These are phyloP conservation scores for Curvularia hawaiiensis DNA, from an alignment of 2,329 filamentous ascomycete genomes.

Conservation along the genomic window DNA sequence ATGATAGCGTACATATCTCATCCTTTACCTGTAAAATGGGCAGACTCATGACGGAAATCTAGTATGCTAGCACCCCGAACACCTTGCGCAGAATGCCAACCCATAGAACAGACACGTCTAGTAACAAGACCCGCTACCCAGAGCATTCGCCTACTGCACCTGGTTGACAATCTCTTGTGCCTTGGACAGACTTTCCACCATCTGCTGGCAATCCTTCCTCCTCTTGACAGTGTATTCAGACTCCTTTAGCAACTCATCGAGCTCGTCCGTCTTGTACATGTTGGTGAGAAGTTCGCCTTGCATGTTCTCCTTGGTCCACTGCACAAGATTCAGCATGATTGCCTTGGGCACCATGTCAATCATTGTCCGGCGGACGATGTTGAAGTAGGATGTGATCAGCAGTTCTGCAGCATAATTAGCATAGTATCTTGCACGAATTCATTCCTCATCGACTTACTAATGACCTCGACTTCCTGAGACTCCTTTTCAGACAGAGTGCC, in stretches of 20 bases:
- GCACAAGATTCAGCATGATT: constrained; percentile 95
- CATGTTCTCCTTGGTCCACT: constrained; percentile 98
- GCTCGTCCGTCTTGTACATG: constrained; percentile 90
- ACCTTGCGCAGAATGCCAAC: constrained; percentile 29
- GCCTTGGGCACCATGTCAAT: constrained; percentile 99
- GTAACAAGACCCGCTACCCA: constrained; percentile 6
- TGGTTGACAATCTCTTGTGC: constrained; percentile 96
- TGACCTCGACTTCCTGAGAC: constrained; percentile 95
- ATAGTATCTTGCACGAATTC: not conserved
- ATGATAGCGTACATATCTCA: constrained; percentile 9
- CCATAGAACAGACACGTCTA: constrained; percentile 22
- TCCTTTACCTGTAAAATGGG: constrained; percentile 18
- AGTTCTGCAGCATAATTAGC: constrained; percentile 66
- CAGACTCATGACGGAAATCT: constrained; percentile 22
- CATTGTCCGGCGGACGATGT: constrained; percentile 97
- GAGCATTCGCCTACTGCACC: constrained; percentile 49
- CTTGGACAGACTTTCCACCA: constrained; percentile 91
- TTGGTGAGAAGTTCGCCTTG: constrained; percentile 95
- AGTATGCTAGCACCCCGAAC: constrained; percentile 23
- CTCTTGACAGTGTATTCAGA: constrained; percentile 94
- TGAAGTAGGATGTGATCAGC: constrained; percentile 95
- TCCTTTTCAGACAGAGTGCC: constrained; percentile 94
- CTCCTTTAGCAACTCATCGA: constrained; percentile 96
- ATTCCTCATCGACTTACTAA: constrained; percentile 69
- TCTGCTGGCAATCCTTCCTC: constrained; percentile 98